A percentile compares a stretch with the other conserved stretches of the same genome.
phyloP scores from a whole-genome alignment of 441 rosid species.

The Adansonia grandidieri region DNA sequence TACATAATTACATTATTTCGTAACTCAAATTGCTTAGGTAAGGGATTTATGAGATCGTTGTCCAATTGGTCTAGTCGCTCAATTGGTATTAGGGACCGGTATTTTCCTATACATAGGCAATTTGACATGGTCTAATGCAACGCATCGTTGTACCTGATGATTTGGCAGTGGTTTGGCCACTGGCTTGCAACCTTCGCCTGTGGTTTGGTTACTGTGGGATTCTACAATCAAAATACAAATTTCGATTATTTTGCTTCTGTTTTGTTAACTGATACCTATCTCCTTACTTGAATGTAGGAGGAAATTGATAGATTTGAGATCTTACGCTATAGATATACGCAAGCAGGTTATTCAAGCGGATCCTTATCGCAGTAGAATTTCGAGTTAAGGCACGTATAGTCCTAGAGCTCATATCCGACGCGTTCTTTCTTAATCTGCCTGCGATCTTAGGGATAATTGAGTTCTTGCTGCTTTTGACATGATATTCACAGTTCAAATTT shows the following conservation, averaged over 20 bases:
- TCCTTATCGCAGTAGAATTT: not conserved
- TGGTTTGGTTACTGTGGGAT: not conserved
- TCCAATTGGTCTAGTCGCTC: not conserved
- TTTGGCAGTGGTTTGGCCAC: not conserved
- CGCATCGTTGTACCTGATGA: not conserved
- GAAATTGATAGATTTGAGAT: conserved; percentile 4
- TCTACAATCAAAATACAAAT: not conserved
- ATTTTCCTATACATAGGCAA: not conserved
- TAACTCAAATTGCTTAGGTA: not conserved
- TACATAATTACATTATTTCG: not conserved
- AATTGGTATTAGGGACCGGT: not conserved
- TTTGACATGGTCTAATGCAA: not conserved
- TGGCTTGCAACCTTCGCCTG: not conserved
- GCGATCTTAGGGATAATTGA: not conserved
- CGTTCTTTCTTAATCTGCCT: not conserved
- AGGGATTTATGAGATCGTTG: not conserved
- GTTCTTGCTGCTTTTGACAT: not conserved
- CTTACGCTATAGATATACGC: not conserved
- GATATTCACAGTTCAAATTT: not conserved
- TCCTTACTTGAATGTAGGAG: not conserved
- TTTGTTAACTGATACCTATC: not conserved
- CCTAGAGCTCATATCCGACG: too few relatives aligned
- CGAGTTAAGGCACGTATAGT: not conserved
- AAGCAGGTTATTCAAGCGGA: not conserved
- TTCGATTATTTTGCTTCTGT: not conserved